Evolutionary conservation across 1,284 basidiomycete species (phyloP), one percentile per base, ranked within the genome.

Genomic region (Cryptococcus maquisensis): DNA sequence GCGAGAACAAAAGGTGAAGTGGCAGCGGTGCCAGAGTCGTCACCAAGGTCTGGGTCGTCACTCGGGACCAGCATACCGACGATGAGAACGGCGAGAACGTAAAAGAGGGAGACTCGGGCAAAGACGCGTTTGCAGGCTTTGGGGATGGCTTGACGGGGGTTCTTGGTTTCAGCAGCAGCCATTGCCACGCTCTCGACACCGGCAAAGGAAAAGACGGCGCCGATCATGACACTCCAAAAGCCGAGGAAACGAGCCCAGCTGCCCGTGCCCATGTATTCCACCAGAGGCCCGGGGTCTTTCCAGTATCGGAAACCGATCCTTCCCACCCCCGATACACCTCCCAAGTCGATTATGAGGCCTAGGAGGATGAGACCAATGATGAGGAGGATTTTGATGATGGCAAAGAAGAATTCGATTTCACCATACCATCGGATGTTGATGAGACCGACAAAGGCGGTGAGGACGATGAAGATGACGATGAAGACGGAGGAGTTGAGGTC

Each of bases 341-440:
- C 78, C 26, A 69, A 59, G 52, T 73, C 86, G 57, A 90, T 79
- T 15, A 88, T 81, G 59, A 86, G 81, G 32, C 83, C 82, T 26
- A 84, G 72, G 10, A 57, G 35, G 49, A 67, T 65, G 36, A 77
- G 62, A 13, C 72, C 73, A 15, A 80, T 79, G 61, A 89, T 86
- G 2, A 86, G 87, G 49, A 89, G 75, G 32, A 90, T 84, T 75
- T 90, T 90, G 73, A 90, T 85, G 8, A 85, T 85, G 8, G 81
- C 82, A 62, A 72, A 72, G 62, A 67, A 71, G 65, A 76, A 77
- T 61, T 77, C 76, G 40, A 56, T 54, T 57, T 77, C 76, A 20
- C 73, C 76, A 54, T 71, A 77, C 66, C 87, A 65, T 8, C 84
- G 82, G 45, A 86, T 83, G 12, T 87, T 88, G 52, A 86, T 77